phyloP scores from a whole-genome alignment of 768 basidiomycete genomes.

The Sarcodon aspratus region DNA sequence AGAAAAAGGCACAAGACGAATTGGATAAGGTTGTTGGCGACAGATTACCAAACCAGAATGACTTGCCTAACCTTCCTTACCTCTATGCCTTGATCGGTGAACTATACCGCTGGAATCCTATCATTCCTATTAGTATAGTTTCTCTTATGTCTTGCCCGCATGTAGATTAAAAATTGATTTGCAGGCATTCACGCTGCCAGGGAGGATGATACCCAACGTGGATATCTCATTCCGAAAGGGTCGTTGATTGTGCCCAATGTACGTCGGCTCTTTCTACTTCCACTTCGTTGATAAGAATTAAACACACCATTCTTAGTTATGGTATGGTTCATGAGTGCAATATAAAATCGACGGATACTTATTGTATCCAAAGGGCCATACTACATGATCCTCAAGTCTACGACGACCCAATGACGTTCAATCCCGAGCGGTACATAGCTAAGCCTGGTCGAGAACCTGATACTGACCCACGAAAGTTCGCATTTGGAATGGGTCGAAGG shows the following conservation, averaged over 20 bases:
- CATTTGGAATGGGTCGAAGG: conserved; percentile 25
- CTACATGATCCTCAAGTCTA: conserved; percentile 13
- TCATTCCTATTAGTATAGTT: conserved; percentile 11
- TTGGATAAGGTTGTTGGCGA: conserved; percentile 24
- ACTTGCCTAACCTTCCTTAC: conserved; percentile 22
- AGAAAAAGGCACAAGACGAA: conserved; percentile 26
- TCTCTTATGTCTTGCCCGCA: no score
- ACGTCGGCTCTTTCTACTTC: conserved; percentile 15
- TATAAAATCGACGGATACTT: no score
- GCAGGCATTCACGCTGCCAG: conserved; percentile 12
- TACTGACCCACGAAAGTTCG: conserved; percentile 16
- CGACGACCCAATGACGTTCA: no score
- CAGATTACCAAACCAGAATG: conserved; percentile 24
- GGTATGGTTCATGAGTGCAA: no score
- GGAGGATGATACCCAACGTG: conserved; percentile 20
- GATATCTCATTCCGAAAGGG: conserved; percentile 22
- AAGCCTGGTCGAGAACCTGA: conserved; percentile 4
- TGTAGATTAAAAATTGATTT: no score
- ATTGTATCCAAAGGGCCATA: no score
- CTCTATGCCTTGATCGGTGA: conserved; percentile 24
- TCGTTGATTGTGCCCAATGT: conserved; percentile 21
- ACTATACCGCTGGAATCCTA: conserved; percentile 13
- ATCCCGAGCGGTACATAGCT: conserved; percentile 12
- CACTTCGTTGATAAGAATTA: no score
- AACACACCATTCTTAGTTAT: no score